Evolutionary conservation across 768 basidiomycete species (phyloP), one percentile per base, ranked within the genome.

Genomic region (Boletus huronensis): DNA sequence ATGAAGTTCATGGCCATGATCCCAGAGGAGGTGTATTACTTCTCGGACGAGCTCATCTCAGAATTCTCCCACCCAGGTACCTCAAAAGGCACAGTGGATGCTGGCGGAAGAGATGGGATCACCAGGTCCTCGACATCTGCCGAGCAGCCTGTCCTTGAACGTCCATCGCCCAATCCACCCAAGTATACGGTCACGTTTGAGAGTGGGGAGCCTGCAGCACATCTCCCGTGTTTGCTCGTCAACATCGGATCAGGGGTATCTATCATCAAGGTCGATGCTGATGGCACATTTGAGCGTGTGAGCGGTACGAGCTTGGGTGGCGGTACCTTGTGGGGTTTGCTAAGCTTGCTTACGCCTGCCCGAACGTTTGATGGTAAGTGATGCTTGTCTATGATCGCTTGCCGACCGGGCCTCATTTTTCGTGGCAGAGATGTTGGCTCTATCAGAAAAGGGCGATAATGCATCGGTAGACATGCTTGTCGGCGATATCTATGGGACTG

Each of bases 241-340:
- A 99, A 99, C 72, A 98, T 99, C 56, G 97, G 97, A 13, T 94
- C 91, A 35, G 97, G 97, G 42, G 97, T 99, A 25, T 95, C 92
- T 39, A 90, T 99, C 66, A 93, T 99, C 78, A 94, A 90, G 73
- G 91, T 98, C 1, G 94, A 98, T 64, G 93, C 90, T 59, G 92
- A 97, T 69, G 97, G 96, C 10, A 85, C 79, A 57, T 98, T 90
- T 68, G 97, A 99, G 77, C 88, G 97, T 64, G 90, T 99, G 43
- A 94, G 91, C 62, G 97, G 97, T 26, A 99, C 97, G 46, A 95
- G 93, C 75, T 73, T 99, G 46, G 97, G 97, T 54, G 97, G 97
- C 17, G 97, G 96, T 29, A 98, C 97, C 23, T 75, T 99, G 31
- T 99, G 97, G 97, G 97, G 97, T 14, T 71, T 99, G 66, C 73